Base-by-base conservation (phyloP, 306 rosid genomes). In the Sicyos edulis region DNA sequence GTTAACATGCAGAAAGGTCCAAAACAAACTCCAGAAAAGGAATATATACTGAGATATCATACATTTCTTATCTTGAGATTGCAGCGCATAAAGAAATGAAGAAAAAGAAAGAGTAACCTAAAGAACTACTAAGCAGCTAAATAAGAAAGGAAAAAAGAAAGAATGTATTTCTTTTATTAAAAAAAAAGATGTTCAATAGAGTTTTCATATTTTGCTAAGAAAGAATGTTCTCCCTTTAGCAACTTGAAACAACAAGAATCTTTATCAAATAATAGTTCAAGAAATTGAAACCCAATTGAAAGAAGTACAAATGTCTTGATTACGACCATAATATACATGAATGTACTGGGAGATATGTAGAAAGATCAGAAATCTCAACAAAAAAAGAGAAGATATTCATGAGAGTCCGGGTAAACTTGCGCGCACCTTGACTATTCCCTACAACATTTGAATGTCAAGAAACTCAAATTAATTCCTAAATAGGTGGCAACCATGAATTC, bases 71-170 rank as follows among this genome's bases (percentile, higher is more conserved):
- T 13, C 34, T 44, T 42, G 37, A 66, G 19, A 44, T 45, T 20
- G 20, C 0, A 19, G 53, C 54, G 20, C 53, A 40, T 42, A 66
- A 1, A 17, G 16, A 40, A 44, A 66, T 12, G 19, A 66, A 15
- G 6, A 10, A n/a, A 44, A 66, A 21, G 19, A 66, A 15, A 13
- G 5, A n/a, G 3, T 6, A 16, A 14, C 40, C 66, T 15, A 44
- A 59, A 26, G 67, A 32, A 60, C 67, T 59, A 14, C 62, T 10
- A 32, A 60, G 20, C 66, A 60, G 66, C 66, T 60, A 32, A 32
- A 29, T 29, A 64, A 10, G n/a, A 64, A 11, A 10, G 20, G 14
- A 7, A 42, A 16, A 17, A 37, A 16, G 8, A 63, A 9, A 63
- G 1, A n/a, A 3, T 61, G 47, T 42, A 16, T 62, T 1, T 6